Conservation (phyloP, 345 rosid species). For the Microthlaspi erraticum region DNA sequence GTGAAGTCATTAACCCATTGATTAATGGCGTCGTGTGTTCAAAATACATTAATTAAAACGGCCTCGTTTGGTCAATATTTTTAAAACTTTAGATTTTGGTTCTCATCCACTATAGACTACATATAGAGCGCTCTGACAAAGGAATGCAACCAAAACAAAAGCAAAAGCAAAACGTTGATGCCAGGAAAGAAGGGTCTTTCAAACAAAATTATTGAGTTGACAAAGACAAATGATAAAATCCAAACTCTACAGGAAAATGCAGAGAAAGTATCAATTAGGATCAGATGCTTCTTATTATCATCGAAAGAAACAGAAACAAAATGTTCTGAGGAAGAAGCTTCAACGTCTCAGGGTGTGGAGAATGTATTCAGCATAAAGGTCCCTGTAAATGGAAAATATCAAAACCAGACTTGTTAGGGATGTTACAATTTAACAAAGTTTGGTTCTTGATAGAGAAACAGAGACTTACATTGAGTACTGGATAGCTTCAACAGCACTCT, state of each 20-base stretch:
- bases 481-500: slow-evolving; percentile 68
- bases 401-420: not conserved
- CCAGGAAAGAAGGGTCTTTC: not conserved
- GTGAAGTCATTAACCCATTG: no score
- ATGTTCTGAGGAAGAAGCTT: slow-evolving; percentile 26
- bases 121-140: not conserved
- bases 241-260: slow-evolving; percentile 9
- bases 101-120: not conserved
- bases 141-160: not conserved
- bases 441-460: slow-evolving; percentile 9
- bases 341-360: slow-evolving; percentile 78
- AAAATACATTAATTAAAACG: no score
- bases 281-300: slow-evolving; percentile 24
- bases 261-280: slow-evolving; percentile 16
- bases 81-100: not conserved
- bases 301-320: slow-evolving; percentile 30
- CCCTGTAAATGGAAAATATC: slow-evolving; percentile 56
- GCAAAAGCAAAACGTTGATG: not conserved
- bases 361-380: slow-evolving; percentile 85
- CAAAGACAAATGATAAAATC: slow-evolving; percentile 10
- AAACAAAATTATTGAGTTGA: slow-evolving; percentile 16
- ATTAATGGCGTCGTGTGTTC: no score
- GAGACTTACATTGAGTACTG: slow-evolving; percentile 85
- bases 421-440: slow-evolving; percentile 1
- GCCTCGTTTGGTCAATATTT: no score